Evolutionary conservation across 805 yeast genomes (phyloP), one percentile per base, ranked within the genome.

Genomic region (Candida xyloterini): DNA sequence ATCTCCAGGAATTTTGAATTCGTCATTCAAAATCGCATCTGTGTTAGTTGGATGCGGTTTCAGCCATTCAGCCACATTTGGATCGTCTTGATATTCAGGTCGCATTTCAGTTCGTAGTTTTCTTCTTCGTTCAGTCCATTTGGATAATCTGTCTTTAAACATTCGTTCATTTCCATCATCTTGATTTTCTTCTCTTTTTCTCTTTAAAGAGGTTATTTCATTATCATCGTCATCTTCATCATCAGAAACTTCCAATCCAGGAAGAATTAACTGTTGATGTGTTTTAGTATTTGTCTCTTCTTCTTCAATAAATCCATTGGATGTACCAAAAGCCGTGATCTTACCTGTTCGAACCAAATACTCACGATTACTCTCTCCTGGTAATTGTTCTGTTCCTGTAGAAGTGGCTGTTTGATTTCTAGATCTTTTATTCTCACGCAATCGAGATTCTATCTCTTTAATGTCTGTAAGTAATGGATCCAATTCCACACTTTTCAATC

Each of bases 271-370:
- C 38, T 67, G 55, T 40, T 67, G 70, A 51, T 77, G 81, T 18
- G 30, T 47, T 7, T 32, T 52, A 1, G 44, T 47, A 1, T 53
- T 62, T 2, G 27, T n/a, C 10, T 57, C 63, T 11, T 57, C 66
- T 2, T 65, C 71, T 27, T 69, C 70, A 13, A 66, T 70, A 50
- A 87, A 84, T 2, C 78, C 81, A 28, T 71, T 69, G 15, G 76
- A 64, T 22, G 77, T 76, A 9, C 96, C 95, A 67, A 93, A 93
- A 0, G 98, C 98, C 0, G 99, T 93, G 40, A 89, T 78, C 58
- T 88, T 81, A 21, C 99, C 99, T 0, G 91, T 90, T 48, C 99
- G 71, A 0, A 93, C 76, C 44, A 93, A 68, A 55, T 63, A 90
- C 35, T 90, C 97, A 41, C 77, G 77, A 54, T 84, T 84, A 0